Percentiles rank a stretch among this genome's conserved stretches.
Conservation (phyloP, 257 asterid genomes). For the Nicotiana noctiflora region DNA sequence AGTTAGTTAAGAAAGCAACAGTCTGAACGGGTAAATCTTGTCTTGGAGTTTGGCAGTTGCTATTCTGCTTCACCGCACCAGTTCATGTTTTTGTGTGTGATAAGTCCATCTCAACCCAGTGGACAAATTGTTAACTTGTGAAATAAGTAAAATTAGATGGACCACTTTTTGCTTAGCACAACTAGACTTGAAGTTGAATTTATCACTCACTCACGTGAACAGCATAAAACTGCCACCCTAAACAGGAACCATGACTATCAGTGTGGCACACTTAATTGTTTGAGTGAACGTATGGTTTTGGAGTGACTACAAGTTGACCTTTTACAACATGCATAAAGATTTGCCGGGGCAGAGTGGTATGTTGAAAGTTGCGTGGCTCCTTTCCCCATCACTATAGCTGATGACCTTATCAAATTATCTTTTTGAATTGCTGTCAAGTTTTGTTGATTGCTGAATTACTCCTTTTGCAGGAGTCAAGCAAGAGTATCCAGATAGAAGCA, state of each 20-base stretch:
- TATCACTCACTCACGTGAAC: background rate
- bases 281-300: background rate
- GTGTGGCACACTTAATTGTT: background rate
- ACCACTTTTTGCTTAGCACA: background rate
- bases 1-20: too few species aligned
- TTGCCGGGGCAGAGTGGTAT: background rate
- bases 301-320: background rate
- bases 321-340: background rate
- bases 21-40: too few species aligned
- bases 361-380: background rate
- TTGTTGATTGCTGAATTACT: slow-evolving; percentile 1
- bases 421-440: background rate
- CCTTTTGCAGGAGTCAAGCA: slow-evolving; percentile 74
- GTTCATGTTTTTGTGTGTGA: background rate
- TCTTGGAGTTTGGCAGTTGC: background rate
- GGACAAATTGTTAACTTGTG: background rate
- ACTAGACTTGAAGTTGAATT: background rate
- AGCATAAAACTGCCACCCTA: background rate
- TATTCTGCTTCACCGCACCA: background rate
- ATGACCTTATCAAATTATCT: background rate
- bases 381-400: background rate
- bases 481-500: slow-evolving; percentile 87
- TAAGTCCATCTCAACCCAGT: background rate
- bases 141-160: background rate
- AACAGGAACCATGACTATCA: background rate